Evolutionary conservation across 257 asterid species (phyloP), one percentile per base, ranked within the genome.

Genomic region (Agastache rugosa): DNA sequence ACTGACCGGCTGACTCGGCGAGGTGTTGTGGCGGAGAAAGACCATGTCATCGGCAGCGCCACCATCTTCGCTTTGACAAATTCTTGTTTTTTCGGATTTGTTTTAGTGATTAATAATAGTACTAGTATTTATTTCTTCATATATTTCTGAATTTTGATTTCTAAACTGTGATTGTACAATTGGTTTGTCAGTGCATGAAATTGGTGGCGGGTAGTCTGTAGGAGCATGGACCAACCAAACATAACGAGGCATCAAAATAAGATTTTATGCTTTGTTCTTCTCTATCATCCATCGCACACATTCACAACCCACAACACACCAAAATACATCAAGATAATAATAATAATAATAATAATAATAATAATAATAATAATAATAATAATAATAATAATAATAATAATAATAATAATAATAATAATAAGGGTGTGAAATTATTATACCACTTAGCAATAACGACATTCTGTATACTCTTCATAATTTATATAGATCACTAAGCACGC

Each of bases 1-100:
- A 75, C 86, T 77, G 72, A 89, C 98, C 97, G 84, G 73, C 76
- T 86, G 87, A 83, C 75, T 76, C 95, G 95, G 85, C 89, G 85
- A 67, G 86, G 78, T 78, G 85, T 81, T 25, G 69, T 69, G 42
- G 88, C 69, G 86, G 88, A 85, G 79, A 77, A 70, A 22, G 90
- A 83, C 81, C 81, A 87, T 50, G 84, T 75, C 83, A 86, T 81
- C 27, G 88, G 74, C 70, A 77, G 44, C 74, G 92, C 79, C 87
- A 64, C 83, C 98, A 87, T 93, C 79, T 76, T 83, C 72, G 63
- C 67, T 54, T 19, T 29, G 71, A 74, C 68, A 31, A 6, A 34
- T 63, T 79, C 69, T 48, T 54, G 37, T 55, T 42, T 50, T 77
- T 64, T 25, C 41, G 54, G 31, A 37, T 20, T 11, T 4, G 10